These are phyloP conservation scores for Asparagopsis taxiformis DNA, from an alignment of 31 red algal species.

Conservation along the genomic window DNA sequence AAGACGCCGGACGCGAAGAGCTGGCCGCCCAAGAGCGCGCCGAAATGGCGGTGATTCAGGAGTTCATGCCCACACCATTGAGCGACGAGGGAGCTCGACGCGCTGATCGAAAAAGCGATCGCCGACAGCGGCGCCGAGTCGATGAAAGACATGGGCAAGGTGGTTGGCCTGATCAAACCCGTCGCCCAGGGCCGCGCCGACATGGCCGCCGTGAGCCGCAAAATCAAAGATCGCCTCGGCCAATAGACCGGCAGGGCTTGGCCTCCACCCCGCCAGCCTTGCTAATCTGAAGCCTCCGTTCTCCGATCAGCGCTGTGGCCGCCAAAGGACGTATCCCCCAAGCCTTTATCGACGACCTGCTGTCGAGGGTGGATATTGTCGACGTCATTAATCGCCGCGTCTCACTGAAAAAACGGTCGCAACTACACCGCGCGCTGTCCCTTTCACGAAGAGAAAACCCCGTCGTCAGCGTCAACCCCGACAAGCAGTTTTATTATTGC, in stretches of 20 bases:
- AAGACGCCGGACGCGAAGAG: neutral
- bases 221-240: no score
- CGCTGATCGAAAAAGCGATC: neutral
- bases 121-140: neutral
- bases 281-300: no score
- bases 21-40: neutral
- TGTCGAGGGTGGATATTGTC: neutral
- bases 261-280: no score
- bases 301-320: no score
- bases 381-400: slow-evolving; percentile 2
- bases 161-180: neutral
- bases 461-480: neutral
- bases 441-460: neutral
- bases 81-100: neutral
- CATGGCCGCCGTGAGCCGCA: neutral
- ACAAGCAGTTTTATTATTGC: neutral
- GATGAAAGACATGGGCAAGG: slow-evolving; percentile 12
- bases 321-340: neutral
- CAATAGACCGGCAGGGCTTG: no score
- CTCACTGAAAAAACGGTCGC: neutral
- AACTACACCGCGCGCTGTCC: slow-evolving; percentile 3
- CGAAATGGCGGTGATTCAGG: neutral
- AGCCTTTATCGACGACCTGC: neutral
- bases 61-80: neutral
- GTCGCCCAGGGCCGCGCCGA: neutral